Base-by-base conservation (phyloP, 495 filamentous ascomycete genomes). In the Cercophora newfieldiana region DNA sequence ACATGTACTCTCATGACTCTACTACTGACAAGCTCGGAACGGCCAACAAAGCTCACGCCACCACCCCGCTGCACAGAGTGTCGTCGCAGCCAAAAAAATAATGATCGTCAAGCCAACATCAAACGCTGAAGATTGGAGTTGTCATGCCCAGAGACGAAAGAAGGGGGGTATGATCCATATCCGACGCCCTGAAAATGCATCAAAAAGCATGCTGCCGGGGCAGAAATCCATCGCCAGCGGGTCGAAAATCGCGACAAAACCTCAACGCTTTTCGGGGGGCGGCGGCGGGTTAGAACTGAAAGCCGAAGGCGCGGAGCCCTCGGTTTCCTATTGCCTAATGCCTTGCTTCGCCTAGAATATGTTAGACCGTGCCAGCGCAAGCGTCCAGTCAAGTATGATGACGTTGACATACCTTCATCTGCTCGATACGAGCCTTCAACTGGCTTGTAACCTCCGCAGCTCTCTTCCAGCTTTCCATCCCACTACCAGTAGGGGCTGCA, bases 401-500 rank as follows among this genome's bases (percentile, higher is more conserved):
- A 3, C 21, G 31, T 18, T 21, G 25, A 70, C 72, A 63, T 75
- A 84, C 84, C 82, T 87, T 87, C 84, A 87, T 87, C 75, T 81
- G 79, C 83, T 99, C 96, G 76, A 99, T 99, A 77, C 94, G 86
- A 50, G 93, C 90, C 82, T 98, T 99, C 72, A 99, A 78, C 77
- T 95, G 93, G 76, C 91, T 97, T 48, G 96, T 99, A 12, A 99
- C 96, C 81, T 99, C 96, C n/a, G 95, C 95, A 29, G 96, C 96
- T 69, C 96, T 81, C 81, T 94, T 96, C 93, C 95, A 99, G 74
- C 92, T 97, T 79, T 97, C 95, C 53, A 92, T 90, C 8, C 79
- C 79, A 14, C 88, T 89, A 51, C 88, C 85, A 8, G 72, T 72
- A 53, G 73, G 69, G n/a, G 66, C 74, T 16, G 65, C 72, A 16